phyloP scores from a whole-genome alignment of 2,329 filamentous ascomycete genomes.

The Orbilia oligospora region DNA sequence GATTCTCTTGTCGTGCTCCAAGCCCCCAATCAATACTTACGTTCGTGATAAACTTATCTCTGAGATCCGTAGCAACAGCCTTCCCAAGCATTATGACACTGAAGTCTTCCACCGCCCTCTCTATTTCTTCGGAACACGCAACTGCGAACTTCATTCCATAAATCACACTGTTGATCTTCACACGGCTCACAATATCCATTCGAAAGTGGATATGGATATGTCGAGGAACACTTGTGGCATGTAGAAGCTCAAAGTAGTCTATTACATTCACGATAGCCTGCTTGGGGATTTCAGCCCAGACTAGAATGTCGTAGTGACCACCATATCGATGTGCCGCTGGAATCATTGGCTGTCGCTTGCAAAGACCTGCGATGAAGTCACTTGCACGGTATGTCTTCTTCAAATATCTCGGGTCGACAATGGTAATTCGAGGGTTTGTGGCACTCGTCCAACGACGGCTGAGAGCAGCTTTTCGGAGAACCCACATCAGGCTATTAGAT shows the following conservation, averaged over 20 bases:
- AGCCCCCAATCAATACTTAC: constrained; percentile 39
- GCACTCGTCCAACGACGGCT: constrained; percentile 46
- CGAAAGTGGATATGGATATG: constrained; percentile 54
- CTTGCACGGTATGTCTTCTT: constrained; percentile 39
- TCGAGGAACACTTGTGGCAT: constrained; percentile 32
- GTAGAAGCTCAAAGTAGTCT: constrained; percentile 56
- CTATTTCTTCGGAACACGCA: constrained; percentile 36
- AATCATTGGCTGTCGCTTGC: constrained; percentile 46
- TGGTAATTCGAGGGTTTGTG: constrained; percentile 47
- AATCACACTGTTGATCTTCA: constrained; percentile 35
- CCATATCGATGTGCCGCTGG: constrained; percentile 53
- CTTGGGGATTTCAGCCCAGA: constrained; percentile 52
- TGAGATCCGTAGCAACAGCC: background rate
- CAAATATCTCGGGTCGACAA: constrained; percentile 47
- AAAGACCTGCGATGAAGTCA: constrained; percentile 38
- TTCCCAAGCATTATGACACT: constrained; percentile 30
- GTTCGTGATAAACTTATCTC: constrained; percentile 32
- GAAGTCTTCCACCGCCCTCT: constrained; percentile 43
- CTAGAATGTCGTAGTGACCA: constrained; percentile 53
- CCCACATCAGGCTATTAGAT: constrained; percentile 59
- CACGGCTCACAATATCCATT: constrained; percentile 52
- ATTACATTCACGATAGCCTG: constrained; percentile 48
- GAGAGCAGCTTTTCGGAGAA: constrained; percentile 44
- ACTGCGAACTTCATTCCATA: constrained; percentile 58
- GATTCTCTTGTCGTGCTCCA: constrained; percentile 18